These are phyloP conservation scores for Hanseniaspora gamundiae DNA, from an alignment of 1,139 yeast species.

Conservation along the genomic window DNA sequence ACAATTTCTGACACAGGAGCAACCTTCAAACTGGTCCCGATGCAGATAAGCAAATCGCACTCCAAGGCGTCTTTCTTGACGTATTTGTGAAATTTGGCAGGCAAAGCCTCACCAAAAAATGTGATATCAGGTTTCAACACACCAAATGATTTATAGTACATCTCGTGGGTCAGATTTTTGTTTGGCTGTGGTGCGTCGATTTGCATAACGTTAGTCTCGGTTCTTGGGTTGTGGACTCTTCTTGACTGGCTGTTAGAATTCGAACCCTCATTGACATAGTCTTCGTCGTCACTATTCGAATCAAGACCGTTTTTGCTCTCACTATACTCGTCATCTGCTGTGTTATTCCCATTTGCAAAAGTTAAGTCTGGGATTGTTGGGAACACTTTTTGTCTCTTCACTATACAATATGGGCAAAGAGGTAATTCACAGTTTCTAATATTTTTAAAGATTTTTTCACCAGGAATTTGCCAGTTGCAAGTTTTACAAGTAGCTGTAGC, in stretches of 20 bases:
- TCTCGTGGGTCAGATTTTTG: constrained; percentile 6
- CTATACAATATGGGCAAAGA: constrained; percentile 55
- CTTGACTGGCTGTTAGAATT: no score
- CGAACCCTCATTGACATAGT: constrained; percentile 1
- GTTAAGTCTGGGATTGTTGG: constrained; percentile 14
- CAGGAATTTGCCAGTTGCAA: constrained; percentile 58
- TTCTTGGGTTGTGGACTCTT: background rate
- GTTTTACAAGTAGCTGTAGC: constrained; percentile 83
- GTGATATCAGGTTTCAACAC: constrained; percentile 93
- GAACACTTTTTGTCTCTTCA: constrained; percentile 30
- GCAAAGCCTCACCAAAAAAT: constrained; percentile 84
- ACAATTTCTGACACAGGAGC: constrained; percentile 94
- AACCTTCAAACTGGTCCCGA: constrained; percentile 90
- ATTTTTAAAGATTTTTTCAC: constrained; percentile 50
- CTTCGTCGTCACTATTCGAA: constrained; percentile 7
- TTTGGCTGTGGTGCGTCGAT: background rate
- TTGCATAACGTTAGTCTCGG: background rate
- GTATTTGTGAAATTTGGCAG: constrained; percentile 55
- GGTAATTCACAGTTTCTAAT: constrained; percentile 55
- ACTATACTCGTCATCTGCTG: constrained; percentile 9
- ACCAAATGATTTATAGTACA: constrained; percentile 43
- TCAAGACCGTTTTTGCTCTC: background rate
- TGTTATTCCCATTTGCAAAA: background rate
- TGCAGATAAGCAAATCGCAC: constrained; percentile 75
- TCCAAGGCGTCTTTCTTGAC: constrained; percentile 45